These are phyloP conservation scores for Cercospora sp. DNA, from an alignment of 2,329 filamentous ascomycete species.

Conservation along the genomic window DNA sequence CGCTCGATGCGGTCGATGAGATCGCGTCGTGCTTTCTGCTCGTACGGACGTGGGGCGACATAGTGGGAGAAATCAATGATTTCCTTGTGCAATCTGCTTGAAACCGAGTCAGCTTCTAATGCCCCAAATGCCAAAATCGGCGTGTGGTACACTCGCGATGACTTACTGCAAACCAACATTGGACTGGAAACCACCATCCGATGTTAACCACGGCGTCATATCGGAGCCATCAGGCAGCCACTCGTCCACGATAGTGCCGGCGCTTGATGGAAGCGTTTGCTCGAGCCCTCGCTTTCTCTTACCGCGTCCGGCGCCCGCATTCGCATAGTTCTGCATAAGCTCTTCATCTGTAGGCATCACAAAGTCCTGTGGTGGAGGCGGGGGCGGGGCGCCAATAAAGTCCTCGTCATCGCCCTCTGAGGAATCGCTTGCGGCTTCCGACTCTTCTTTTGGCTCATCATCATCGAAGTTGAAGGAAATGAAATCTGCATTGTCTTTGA, in stretches of 20 bases:
- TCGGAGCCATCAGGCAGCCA: constrained; percentile 46
- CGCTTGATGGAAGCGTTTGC: constrained; percentile 23
- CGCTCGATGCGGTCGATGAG: constrained; percentile 68
- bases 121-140: background rate
- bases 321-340: constrained; percentile 18
- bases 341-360: constrained; percentile 32
- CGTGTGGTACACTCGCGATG: background rate
- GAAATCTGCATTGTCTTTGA: constrained; percentile 68
- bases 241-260: constrained; percentile 43
- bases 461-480: constrained; percentile 65
- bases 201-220: constrained; percentile 62
- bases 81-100: constrained; percentile 74
- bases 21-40: constrained; percentile 71
- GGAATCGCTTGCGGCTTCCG: constrained; percentile 24
- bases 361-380: constrained; percentile 19
- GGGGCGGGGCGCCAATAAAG: constrained; percentile 15
- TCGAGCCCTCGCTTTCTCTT: constrained; percentile 65
- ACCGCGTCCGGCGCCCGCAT: constrained; percentile 39
- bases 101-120: constrained; percentile 12
- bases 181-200: constrained; percentile 48
- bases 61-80: constrained; percentile 86
- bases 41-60: constrained; percentile 73
- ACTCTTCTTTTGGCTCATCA: constrained; percentile 37
- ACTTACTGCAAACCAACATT: constrained; percentile 32
- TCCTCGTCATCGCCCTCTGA: constrained; percentile 43